Conservation (phyloP, 306 rosid genomes). For the Citrullus mucosospermus region DNA sequence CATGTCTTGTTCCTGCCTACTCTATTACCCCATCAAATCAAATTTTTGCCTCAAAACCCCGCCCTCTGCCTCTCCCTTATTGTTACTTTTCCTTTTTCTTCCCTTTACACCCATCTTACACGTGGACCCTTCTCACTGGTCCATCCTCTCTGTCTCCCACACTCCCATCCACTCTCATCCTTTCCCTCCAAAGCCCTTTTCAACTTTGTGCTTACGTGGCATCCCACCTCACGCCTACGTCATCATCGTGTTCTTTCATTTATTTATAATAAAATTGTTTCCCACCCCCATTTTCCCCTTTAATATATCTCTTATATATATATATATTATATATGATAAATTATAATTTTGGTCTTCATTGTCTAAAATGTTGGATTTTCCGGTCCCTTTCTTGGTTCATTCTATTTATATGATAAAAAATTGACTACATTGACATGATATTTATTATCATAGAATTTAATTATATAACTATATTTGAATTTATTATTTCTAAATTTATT, state of each 20-base stretch:
- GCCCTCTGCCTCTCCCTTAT: neutral
- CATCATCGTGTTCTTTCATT: conserved; percentile 14
- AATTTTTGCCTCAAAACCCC: conserved; percentile 13
- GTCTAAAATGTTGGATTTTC: too few relatives aligned
- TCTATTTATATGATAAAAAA: too few relatives aligned
- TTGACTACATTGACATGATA: too few relatives aligned
- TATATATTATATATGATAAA: too few relatives aligned
- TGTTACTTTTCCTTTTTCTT: neutral
- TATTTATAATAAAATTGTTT: neutral
- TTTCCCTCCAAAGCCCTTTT: conserved; percentile 34
- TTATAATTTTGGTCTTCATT: too few relatives aligned
- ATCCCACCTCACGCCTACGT: conserved; percentile 14
- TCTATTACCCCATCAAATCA: conserved; percentile 35
- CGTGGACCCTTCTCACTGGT: conserved; percentile 20
- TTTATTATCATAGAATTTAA: too few relatives aligned
- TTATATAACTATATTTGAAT: too few relatives aligned
- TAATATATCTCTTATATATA: too few relatives aligned
- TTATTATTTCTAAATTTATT: too few relatives aligned
- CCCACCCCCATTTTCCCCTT: too few relatives aligned
- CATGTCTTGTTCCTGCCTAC: neutral
- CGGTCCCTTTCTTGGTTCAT: too few relatives aligned
- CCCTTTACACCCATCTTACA: conserved; percentile 1
- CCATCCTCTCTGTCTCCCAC: conserved; percentile 18
- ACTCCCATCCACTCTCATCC: conserved; percentile 8
- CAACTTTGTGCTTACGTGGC: conserved; percentile 21